These are phyloP conservation scores for Adansonia madagascariensis DNA, from an alignment of 441 rosid genomes.

Conservation along the genomic window DNA sequence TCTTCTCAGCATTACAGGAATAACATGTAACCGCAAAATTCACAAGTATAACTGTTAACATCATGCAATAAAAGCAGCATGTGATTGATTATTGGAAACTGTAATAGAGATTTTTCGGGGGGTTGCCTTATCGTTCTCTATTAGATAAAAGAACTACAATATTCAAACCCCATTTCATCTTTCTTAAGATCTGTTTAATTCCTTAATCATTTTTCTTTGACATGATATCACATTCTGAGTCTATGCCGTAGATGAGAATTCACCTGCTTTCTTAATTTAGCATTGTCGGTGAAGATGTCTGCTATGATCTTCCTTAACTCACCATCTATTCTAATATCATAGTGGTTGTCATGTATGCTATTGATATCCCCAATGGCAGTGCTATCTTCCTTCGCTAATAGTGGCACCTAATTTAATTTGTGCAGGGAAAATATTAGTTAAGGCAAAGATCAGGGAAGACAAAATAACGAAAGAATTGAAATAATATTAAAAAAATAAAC, in stretches of 20 bases:
- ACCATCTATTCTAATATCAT: slow-evolving; percentile 41
- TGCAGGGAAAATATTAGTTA: not conserved
- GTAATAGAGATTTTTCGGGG: not conserved
- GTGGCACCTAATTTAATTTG: slow-evolving; percentile 14
- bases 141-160: not conserved
- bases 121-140: not conserved
- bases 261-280: slow-evolving; percentile 76
- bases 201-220: slow-evolving; percentile 32
- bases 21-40: slow-evolving; percentile 10
- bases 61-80: slow-evolving; percentile 21
- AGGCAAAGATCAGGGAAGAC: not conserved
- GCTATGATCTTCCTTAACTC: slow-evolving; percentile 73
- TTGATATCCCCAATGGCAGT: slow-evolving; percentile 24
- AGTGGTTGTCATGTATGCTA: slow-evolving; percentile 21
- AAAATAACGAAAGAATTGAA: not conserved
- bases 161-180: slow-evolving; percentile 35
- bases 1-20: slow-evolving; percentile 1
- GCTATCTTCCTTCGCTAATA: slow-evolving; percentile 44
- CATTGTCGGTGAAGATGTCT: slow-evolving; percentile 60
- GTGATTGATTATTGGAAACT: slow-evolving; percentile 3
- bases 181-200: slow-evolving; percentile 32
- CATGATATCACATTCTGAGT: slow-evolving; percentile 39
- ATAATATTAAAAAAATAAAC: not conserved
- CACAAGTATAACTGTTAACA: slow-evolving; percentile 6
- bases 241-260: slow-evolving; percentile 57